Evolutionary conservation across 176 grass and related monocot genomes (phyloP), one percentile per base, ranked within the genome.

Genomic region (Carex littledalei): DNA sequence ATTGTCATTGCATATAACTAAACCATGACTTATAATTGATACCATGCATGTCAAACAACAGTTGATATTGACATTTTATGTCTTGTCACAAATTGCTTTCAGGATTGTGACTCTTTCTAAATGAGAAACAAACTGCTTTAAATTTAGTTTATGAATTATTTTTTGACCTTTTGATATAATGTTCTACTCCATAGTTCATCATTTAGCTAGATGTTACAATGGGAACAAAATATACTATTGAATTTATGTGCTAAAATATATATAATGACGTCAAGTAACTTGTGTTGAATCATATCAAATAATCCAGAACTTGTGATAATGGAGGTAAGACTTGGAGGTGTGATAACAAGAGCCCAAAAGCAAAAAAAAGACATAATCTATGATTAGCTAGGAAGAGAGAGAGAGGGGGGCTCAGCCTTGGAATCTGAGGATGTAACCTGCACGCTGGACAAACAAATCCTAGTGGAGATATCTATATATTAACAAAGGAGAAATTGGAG

Each of bases 401-500:
- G 32, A 63, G 57, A 66, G 35, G n/a, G 4, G 18, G 16, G 18
- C 12, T 82, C 31, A 47, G 37, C 34, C 60, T 82, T 24, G 80
- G n/a, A 82, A 82, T 82, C 34, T 64, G 80, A 82, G 16, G 80
- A 82, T 82, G 80, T 82, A 82, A 82, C 60, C 80, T 63, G 80
- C 80, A 82, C 80, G 80, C 80, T 47, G 62, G 80, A 82, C 80
- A 84, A 84, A 67, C 52, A 84, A 84, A 84, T 84, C 47, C 8
- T 71, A 72, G 83, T 69, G 66, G 21, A 84, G 53, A 73, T 74
- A 57, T 64, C 62, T 54, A 53, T 29, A 29, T 29, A 29, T 57
- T 56, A 55, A 74, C 47, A 41, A 32, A 29, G 14, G 5, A 5
- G 22, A 21, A 58, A 18, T 26, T 79, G 64, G 39, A 60, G 37